Evolutionary conservation across 1,284 basidiomycete species (phyloP).

Genomic region (Ceratobasidium sp.): DNA sequence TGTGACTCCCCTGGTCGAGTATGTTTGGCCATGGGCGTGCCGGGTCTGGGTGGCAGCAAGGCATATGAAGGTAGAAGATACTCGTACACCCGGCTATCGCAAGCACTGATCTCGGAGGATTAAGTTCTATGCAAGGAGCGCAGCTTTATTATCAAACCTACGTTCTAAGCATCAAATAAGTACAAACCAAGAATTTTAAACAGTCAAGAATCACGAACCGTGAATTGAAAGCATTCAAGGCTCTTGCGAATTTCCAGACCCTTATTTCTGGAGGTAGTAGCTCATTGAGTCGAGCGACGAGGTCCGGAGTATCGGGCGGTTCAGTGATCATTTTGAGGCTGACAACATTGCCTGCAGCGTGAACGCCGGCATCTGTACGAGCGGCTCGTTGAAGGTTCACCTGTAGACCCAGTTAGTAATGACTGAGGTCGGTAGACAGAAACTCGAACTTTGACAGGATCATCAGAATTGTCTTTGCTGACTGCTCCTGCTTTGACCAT

Average conservation of each 20-base stretch:
- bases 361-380: constrained; percentile 96
- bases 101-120: constrained; percentile 25
- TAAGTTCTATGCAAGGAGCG: background rate
- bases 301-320: constrained; percentile 66
- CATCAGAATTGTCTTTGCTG: constrained; percentile 89
- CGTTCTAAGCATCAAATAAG: constrained; percentile 6
- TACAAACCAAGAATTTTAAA: background rate
- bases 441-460: constrained; percentile 79
- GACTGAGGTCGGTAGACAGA: background rate
- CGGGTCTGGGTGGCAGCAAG: constrained; percentile 88
- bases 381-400: constrained; percentile 88
- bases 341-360: constrained; percentile 94
- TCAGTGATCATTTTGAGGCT: constrained; percentile 88
- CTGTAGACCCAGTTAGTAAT: constrained; percentile 48
- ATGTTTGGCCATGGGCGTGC: constrained; percentile 60
- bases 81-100: constrained; percentile 43
- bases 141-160: background rate
- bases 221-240: constrained; percentile 87
- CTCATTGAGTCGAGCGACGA: constrained; percentile 82
- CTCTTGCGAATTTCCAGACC: constrained; percentile 90
- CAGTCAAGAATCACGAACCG: background rate
- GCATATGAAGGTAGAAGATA: constrained; percentile 85
- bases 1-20: background rate
- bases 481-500: constrained; percentile 90
- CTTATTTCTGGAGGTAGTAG: constrained; percentile 89